Evolutionary conservation across 768 basidiomycete genomes (phyloP).

Genomic region (Solioccasus polychromus): DNA sequence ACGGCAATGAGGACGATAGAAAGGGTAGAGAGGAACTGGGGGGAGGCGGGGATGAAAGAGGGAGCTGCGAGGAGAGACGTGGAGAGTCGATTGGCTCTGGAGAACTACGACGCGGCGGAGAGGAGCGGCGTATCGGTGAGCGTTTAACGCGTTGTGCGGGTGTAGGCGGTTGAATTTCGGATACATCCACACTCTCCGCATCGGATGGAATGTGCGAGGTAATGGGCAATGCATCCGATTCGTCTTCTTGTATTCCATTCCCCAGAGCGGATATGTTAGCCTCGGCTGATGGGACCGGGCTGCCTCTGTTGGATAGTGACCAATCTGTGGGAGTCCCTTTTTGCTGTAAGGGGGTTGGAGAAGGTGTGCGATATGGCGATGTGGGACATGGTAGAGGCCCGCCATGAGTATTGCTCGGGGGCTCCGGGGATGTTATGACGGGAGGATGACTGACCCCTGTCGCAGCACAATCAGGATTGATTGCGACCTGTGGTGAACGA

Average conservation of each 20-base stretch:
- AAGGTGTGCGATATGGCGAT: slow-evolving; percentile 7
- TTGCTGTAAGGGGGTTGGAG: slow-evolving; percentile 2
- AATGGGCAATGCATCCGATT: slow-evolving; percentile 2
- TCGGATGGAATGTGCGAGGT: slow-evolving; percentile 12
- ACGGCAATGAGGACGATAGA: slow-evolving; percentile 6
- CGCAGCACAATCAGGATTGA: slow-evolving; percentile 3
- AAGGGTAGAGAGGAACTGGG: slow-evolving; percentile 12
- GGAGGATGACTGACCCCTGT: not conserved
- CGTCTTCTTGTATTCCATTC: slow-evolving; percentile 1
- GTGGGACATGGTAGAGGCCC: not conserved
- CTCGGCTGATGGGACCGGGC: slow-evolving; percentile 4
- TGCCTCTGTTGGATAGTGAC: slow-evolving; percentile 26
- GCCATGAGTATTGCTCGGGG: not conserved
- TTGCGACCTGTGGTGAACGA: not conserved
- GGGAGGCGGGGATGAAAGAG: slow-evolving; percentile 11
- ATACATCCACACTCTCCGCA: too few relatives aligned
- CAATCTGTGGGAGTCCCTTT: slow-evolving; percentile 33
- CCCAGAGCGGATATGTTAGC: not conserved
- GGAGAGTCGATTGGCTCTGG: slow-evolving; percentile 1
- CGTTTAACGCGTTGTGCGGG: slow-evolving; percentile 25
- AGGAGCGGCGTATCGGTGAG: slow-evolving; percentile 4
- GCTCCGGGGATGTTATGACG: not conserved
- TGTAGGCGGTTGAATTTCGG: slow-evolving; percentile 27
- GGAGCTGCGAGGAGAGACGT: slow-evolving; percentile 2
- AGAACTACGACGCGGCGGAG: slow-evolving; percentile 9